Evolutionary conservation across 176 grass and related monocot genomes (phyloP), one percentile per base, ranked within the genome.

Genomic region (Ensete ventricosum): DNA sequence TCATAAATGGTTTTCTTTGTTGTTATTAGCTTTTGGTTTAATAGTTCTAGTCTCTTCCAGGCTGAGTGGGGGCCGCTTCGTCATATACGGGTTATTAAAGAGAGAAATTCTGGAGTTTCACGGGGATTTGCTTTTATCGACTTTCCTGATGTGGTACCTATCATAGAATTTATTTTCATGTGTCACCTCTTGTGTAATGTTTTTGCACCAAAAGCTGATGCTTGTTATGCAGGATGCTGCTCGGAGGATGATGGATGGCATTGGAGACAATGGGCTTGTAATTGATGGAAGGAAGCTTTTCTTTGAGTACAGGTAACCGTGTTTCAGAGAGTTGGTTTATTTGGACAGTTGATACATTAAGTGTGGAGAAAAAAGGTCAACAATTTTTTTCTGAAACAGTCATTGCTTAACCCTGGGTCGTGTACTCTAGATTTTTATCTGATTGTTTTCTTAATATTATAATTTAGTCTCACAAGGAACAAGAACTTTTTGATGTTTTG

Each of bases 81-180:
- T 79, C 92, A 88, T 88, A 91, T 89, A 50, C 96, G 96, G 50
- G 86, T 99, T 71, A 99, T 99, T 78, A 99, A 89, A 84, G 96
- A 99, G 78, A 76, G 96, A 60, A 87, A 81, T 83, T 91, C 88
- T 82, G 90, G 90, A 71, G 55, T 93, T 26, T 94, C 96, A 19
- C 81, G 91, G 14, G 91, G 96, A 71, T 99, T 95, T 95, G 96
- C 96, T 80, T 99, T 99, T 91, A 89, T 99, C 19, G 96, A 99
- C 79, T 94, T 99, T 22, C 86, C 86, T 71, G 91, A 87, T 55
- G 90, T 99, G 90, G 96, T 99, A 94, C 25, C 76, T 84, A 80
- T 69, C 58, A 14, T 66, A 26, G 55, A 14, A 77, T 23, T 1
- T 83, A 66, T 63, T 54, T 75, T 10, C 83, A 67, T 74, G 80